phyloP scores from a whole-genome alignment of 2,329 filamentous ascomycete species.

The Sphaerulina musiva region DNA sequence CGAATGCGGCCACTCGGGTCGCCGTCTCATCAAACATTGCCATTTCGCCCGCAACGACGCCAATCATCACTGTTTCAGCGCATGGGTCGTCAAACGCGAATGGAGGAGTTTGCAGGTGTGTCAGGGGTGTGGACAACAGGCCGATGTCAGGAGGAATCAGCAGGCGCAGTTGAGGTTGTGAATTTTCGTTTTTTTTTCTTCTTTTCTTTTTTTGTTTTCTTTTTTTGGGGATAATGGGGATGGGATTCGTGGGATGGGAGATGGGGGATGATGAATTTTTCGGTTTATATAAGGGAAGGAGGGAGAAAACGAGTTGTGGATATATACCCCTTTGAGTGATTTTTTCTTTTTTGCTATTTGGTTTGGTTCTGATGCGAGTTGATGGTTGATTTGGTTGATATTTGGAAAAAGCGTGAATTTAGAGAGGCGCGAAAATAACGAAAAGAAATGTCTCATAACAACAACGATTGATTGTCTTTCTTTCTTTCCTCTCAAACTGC shows the following conservation, averaged over 20 bases:
- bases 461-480: not conserved
- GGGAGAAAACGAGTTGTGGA: not conserved
- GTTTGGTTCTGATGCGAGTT: not conserved
- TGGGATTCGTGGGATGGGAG: no score
- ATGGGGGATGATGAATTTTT: no score
- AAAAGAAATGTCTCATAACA: not conserved
- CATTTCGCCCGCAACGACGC: slow-evolving; percentile 69
- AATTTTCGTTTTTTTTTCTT: not conserved
- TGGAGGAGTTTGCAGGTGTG: slow-evolving; percentile 55
- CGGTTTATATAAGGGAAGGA: no score
- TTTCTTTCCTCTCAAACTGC: not conserved
- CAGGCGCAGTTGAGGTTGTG: slow-evolving; percentile 19
- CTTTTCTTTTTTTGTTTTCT: not conserved
- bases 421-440: not conserved
- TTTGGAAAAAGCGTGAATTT: not conserved
- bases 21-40: slow-evolving; percentile 61
- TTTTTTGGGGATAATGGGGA: no score
- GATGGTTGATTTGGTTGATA: not conserved
- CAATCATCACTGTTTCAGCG: slow-evolving; percentile 60
- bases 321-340: slow-evolving; percentile 30
- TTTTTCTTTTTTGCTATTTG: no score
- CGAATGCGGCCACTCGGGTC: slow-evolving; percentile 54
- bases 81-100: slow-evolving; percentile 56
- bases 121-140: slow-evolving; percentile 33
- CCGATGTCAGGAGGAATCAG: slow-evolving; percentile 23